Evolutionary conservation across 2,329 filamentous ascomycete species (phyloP).

Genomic region (Penicillium hesseltinei): DNA sequence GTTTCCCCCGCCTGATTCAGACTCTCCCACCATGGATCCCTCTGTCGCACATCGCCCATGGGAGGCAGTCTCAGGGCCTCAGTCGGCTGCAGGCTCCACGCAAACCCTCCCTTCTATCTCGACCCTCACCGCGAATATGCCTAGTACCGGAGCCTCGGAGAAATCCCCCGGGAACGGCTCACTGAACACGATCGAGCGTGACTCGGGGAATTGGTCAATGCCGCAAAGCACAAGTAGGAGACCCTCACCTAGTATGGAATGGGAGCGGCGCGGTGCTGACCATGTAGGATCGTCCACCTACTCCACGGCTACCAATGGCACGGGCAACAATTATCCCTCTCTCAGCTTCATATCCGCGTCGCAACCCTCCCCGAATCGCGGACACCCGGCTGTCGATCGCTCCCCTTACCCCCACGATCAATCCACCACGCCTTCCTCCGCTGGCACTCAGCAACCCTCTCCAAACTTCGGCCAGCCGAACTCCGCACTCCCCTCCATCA

Average conservation of each 20-base stretch:
- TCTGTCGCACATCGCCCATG: constrained; percentile 45
- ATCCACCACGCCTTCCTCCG: constrained; percentile 38
- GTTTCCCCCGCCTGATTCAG: neutral
- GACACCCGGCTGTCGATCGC: constrained; percentile 40
- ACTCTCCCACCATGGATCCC: constrained; percentile 37
- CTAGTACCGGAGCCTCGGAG: constrained; percentile 33
- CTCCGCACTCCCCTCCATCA: constrained; percentile 56
- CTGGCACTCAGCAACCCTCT: constrained; percentile 38
- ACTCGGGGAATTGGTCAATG: constrained; percentile 61
- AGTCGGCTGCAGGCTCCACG: constrained; percentile 33
- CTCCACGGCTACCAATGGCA: constrained; percentile 47
- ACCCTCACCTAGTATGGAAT: constrained; percentile 15
- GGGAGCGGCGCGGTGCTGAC: constrained; percentile 25
- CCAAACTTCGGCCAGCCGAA: constrained; percentile 42
- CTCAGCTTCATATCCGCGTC: constrained; percentile 46
- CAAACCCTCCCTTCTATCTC: constrained; percentile 50
- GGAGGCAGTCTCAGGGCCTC: constrained; percentile 41
- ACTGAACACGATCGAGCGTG: constrained; percentile 50
- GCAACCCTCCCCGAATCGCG: constrained; percentile 46
- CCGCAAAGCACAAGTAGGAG: constrained; percentile 57
- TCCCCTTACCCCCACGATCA: constrained; percentile 45
- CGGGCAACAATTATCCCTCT: constrained; percentile 43
- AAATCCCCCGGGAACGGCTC: constrained; percentile 45
- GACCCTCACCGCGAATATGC: constrained; percentile 48
- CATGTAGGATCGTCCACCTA: constrained; percentile 48